Evolutionary conservation across 306 rosid genomes (phyloP).

Genomic region (Dicorynia guianensis): DNA sequence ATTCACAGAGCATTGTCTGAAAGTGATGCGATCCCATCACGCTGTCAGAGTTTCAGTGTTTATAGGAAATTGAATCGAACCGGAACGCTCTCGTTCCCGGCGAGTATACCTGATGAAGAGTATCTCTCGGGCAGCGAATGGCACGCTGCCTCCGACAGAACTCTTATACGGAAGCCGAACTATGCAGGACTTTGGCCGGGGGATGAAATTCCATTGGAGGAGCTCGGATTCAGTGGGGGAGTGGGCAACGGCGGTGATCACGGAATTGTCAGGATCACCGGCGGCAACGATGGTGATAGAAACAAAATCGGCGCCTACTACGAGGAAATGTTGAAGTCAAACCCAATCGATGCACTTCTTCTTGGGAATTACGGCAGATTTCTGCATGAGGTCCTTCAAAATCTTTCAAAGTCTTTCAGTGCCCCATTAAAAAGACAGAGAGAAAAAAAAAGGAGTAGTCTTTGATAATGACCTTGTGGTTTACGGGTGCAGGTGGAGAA

Average conservation of each 20-base stretch:
- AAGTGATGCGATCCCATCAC: conserved; percentile 30
- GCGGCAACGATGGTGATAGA: conserved; percentile 51
- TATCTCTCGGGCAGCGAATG: not conserved
- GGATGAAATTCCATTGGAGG: conserved; percentile 34
- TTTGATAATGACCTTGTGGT: not conserved
- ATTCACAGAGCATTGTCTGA: conserved; percentile 56
- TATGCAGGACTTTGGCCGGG: conserved; percentile 24
- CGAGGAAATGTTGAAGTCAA: conserved; percentile 64
- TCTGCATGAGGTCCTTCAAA: conserved; percentile 69
- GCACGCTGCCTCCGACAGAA: not conserved
- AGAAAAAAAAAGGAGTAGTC: not conserved
- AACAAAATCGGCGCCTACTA: conserved; percentile 74
- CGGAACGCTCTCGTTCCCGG: conserved; percentile 40
- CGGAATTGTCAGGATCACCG: conserved; percentile 1
- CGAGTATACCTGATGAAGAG: conserved; percentile 48
- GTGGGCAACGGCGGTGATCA: conserved; percentile 25
- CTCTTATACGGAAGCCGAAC: not conserved
- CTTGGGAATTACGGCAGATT: conserved; percentile 84
- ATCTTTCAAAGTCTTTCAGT: not conserved
- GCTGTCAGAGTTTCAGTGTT: conserved; percentile 15
- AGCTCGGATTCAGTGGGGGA: conserved; percentile 40
- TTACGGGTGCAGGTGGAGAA: conserved; percentile 53
- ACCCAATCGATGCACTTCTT: conserved; percentile 80
- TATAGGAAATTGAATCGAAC: conserved; percentile 9
- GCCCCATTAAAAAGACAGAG: not conserved